A percentile compares a stretch with the other conserved stretches of the same genome.
phyloP scores from a whole-genome alignment of 345 rosid genomes.

The Rhizophora mangle region DNA sequence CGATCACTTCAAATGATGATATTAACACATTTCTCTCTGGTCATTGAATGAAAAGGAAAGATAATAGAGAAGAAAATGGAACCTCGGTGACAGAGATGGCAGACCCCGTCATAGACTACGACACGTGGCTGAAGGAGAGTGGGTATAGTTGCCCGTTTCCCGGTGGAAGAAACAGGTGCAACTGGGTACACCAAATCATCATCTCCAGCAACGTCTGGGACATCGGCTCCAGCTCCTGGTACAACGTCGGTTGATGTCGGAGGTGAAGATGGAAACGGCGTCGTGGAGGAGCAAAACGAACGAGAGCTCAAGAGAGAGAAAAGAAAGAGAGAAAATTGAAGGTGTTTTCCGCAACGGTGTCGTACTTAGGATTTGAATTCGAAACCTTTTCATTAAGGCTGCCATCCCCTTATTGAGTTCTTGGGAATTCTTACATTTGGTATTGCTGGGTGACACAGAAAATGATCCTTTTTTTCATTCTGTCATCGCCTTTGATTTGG shows the following conservation, averaged over 20 bases:
- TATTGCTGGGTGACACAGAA: no score
- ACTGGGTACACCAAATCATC: conserved; percentile 31
- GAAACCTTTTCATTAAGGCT: not conserved
- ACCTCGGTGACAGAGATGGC: conserved; percentile 98
- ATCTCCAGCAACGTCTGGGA: conserved; percentile 35
- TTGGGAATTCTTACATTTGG: not conserved
- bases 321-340: not conserved
- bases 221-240: conserved; percentile 29
- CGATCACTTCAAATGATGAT: not conserved
- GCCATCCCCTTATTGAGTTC: not conserved
- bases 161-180: conserved; percentile 25
- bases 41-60: not conserved
- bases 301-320: not conserved
- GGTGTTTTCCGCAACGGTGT: not conserved
- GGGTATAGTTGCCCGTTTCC: conserved; percentile 33
- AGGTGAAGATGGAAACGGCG: conserved; percentile 15
- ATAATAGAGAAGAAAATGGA: not conserved
- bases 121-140: conserved; percentile 82
- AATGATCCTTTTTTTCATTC: no score
- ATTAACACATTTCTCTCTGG: no score
- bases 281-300: conserved; percentile 9
- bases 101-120: conserved; percentile 88
- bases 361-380: not conserved
- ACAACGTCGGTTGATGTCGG: conserved; percentile 25
- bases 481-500: no score